phyloP scores from a whole-genome alignment of 2,329 filamentous ascomycete genomes.

The Alternaria sp. region DNA sequence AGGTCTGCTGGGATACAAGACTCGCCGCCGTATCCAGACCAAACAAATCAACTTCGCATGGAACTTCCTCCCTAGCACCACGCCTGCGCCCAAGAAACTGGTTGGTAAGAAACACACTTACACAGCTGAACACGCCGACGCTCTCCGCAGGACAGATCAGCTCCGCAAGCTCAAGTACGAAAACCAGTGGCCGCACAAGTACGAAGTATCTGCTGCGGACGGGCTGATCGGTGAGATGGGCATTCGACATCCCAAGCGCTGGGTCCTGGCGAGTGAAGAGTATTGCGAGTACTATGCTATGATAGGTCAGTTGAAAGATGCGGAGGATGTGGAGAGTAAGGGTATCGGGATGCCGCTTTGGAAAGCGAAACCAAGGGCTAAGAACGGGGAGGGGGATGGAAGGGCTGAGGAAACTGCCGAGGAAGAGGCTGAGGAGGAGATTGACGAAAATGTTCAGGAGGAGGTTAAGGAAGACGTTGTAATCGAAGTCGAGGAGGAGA shows the following conservation, averaged over 20 bases:
- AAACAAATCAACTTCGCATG: neutral
- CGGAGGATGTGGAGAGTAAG: neutral
- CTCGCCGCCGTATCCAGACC: neutral
- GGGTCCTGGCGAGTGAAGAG: neutral
- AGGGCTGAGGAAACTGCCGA: neutral
- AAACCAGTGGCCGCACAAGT: neutral
- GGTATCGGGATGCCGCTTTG: neutral
- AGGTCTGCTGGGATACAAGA: no score
- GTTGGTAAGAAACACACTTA: neutral
- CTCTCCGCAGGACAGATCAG: neutral
- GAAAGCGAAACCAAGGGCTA: neutral
- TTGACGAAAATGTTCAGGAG: neutral
- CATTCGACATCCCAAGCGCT: neutral
- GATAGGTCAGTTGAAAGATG: neutral
- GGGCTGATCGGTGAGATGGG: neutral
- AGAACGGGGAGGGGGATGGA: rapidly evolving
- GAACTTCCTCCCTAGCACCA: neutral
- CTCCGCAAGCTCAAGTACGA: neutral
- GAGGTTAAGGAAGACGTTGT: neutral
- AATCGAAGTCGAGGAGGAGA: neutral
- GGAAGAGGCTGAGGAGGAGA: neutral
- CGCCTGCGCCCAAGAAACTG: neutral
- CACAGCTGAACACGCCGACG: rapidly evolving
- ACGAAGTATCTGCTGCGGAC: neutral
- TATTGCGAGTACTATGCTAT: neutral